phyloP scores from a whole-genome alignment of 1,139 yeast genomes.

The Candida sanyaensis region DNA sequence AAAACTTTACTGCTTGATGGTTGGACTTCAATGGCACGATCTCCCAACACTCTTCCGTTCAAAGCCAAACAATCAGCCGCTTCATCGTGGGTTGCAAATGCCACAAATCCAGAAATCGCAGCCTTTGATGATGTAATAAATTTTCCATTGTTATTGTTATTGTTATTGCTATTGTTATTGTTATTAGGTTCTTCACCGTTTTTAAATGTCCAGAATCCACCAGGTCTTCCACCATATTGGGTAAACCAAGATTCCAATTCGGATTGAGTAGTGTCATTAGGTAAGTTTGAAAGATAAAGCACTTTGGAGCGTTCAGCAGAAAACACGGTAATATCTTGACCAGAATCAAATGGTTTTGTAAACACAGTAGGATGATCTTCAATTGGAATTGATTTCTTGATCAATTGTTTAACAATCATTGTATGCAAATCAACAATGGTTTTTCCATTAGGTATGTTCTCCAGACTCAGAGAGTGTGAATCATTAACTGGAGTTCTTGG shows the following conservation, averaged over 20 bases:
- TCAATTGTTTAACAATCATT: constrained; percentile 51
- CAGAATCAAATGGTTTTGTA: constrained; percentile 72
- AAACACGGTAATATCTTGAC: constrained; percentile 70
- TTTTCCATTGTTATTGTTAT: constrained; percentile 7
- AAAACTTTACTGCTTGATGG: constrained; percentile 80
- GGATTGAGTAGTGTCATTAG: constrained; percentile 84
- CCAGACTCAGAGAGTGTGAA: constrained; percentile 6
- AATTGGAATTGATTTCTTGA: constrained; percentile 54
- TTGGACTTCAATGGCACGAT: constrained; percentile 77
- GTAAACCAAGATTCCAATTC: constrained; percentile 92
- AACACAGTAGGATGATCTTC: constrained; percentile 59
- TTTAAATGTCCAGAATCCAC: constrained; percentile 87
- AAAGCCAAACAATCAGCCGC: constrained; percentile 74
- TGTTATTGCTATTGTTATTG: constrained; percentile 13
- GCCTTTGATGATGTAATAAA: constrained; percentile 15
- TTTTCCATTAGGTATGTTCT: constrained; percentile 11
- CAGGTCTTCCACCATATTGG: constrained; percentile 81
- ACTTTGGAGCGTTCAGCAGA: constrained; percentile 74
- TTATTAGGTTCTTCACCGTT: constrained; percentile 40
- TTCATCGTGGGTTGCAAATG: constrained; percentile 82
- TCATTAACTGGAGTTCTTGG: constrained; percentile 4
- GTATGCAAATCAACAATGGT: constrained; percentile 27
- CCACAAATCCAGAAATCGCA: constrained; percentile 74
- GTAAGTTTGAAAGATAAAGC: constrained; percentile 74
- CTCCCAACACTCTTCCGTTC: constrained; percentile 80